These are phyloP conservation scores for Cryphonectria parasitica DNA, from an alignment of 2,329 filamentous ascomycete genomes.

Conservation along the genomic window DNA sequence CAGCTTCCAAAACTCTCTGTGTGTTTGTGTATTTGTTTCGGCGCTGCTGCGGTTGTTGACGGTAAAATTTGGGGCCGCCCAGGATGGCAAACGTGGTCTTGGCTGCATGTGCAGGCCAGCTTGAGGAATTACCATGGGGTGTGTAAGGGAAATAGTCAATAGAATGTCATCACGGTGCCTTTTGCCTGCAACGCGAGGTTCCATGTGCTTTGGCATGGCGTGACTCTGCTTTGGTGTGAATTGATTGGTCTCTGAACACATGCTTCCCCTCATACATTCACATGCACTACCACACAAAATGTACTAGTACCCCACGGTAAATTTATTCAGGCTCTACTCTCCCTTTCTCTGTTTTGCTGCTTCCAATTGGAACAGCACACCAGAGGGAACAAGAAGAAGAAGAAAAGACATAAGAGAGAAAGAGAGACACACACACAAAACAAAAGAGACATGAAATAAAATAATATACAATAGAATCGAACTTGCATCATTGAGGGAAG, in stretches of 20 bases:
- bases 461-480: neutral
- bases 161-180: neutral
- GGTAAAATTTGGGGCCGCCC: neutral
- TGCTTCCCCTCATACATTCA: neutral
- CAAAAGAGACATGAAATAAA: neutral
- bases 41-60: neutral
- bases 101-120: conserved; percentile 1
- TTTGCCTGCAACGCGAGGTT: neutral
- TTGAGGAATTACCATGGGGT: neutral
- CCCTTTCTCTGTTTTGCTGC: neutral
- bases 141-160: neutral
- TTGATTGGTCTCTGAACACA: neutral
- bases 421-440: too few species aligned
- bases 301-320: neutral
- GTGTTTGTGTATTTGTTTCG: neutral
- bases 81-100: neutral
- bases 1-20: neutral
- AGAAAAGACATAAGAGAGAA: too few species aligned
- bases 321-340: neutral
- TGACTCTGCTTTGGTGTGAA: neutral
- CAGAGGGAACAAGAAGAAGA: neutral
- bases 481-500: neutral
- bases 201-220: neutral
- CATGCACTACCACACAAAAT: neutral
- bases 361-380: neutral